Conservation (phyloP, 129 eudicot genomes). For the Ambrosia artemisiifolia region DNA sequence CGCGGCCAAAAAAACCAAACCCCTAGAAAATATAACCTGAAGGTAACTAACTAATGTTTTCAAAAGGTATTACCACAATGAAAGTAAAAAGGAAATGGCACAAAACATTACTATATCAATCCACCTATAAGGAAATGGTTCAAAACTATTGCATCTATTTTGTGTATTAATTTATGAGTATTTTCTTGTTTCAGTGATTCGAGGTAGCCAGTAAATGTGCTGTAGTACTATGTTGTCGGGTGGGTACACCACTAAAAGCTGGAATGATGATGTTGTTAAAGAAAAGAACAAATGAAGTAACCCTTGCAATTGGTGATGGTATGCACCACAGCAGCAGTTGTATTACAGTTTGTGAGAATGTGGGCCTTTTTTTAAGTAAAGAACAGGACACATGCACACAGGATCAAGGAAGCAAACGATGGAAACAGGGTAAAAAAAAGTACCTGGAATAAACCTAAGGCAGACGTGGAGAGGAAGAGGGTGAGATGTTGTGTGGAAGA, state of each 20-base stretch:
- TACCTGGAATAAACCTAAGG: too few relatives aligned
- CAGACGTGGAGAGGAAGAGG: too few relatives aligned
- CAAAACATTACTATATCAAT: neutral
- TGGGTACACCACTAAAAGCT: constrained; percentile 91
- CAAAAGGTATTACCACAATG: neutral
- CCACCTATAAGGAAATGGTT: constrained; percentile 1
- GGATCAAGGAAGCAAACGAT: too few relatives aligned
- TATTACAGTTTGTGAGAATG: constrained; percentile 4
- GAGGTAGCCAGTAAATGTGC: constrained; percentile 69
- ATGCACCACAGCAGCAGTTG: constrained; percentile 13
- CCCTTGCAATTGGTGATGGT: constrained; percentile 69
- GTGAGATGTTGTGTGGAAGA: too few relatives aligned
- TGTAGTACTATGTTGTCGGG: constrained; percentile 91
- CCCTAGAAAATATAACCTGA: too few relatives aligned
- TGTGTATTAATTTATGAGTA: neutral
- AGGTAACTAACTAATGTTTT: neutral
- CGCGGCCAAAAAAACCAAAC: too few relatives aligned
- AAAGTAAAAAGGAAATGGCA: too few relatives aligned
- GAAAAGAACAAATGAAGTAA: constrained; percentile 69
- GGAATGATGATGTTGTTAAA: constrained; percentile 88
- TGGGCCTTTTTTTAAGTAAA: too few relatives aligned
- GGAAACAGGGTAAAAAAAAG: too few relatives aligned
- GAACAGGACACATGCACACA: too few relatives aligned
- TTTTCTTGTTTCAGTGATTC: constrained; percentile 50
- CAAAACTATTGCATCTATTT: neutral